Evolutionary conservation across 2,329 filamentous ascomycete species (phyloP).

Genomic region (Colletotrichum sp.): DNA sequence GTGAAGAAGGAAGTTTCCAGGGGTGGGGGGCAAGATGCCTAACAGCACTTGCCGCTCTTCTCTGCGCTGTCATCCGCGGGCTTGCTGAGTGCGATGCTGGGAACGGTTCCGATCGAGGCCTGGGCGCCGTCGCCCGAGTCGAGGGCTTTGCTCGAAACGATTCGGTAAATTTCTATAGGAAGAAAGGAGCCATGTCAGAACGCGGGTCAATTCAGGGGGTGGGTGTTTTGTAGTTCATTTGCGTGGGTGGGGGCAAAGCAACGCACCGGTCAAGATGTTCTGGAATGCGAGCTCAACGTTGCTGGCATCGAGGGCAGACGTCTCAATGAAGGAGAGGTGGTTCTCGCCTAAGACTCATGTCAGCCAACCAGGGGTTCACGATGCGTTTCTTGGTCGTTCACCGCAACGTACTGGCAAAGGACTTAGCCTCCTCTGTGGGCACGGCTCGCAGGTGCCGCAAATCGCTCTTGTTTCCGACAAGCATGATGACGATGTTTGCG

Average conservation of each 20-base stretch:
- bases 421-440: constrained; percentile 96
- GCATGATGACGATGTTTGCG: constrained; percentile 99
- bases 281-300: constrained; percentile 99
- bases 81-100: constrained; percentile 87
- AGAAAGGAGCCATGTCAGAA: background rate
- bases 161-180: constrained; percentile 91
- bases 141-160: constrained; percentile 96
- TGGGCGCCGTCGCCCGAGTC: constrained; percentile 85
- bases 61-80: constrained; percentile 75
- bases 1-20: constrained; percentile 15
- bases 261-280: constrained; percentile 95
- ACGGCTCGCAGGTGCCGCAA: constrained; percentile 97
- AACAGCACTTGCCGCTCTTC: constrained; percentile 86
- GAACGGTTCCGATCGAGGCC: constrained; percentile 79
- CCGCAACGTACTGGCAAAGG: constrained; percentile 81
- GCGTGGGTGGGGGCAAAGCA: background rate
- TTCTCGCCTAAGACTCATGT: constrained; percentile 75
- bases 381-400: constrained; percentile 11
- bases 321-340: constrained; percentile 99
- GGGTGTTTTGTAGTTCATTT: constrained; percentile 1
- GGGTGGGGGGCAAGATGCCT: constrained; percentile 34
- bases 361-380: background rate
- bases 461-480: constrained; percentile 99
- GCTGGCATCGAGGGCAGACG: constrained; percentile 96
- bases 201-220: background rate